Base-by-base conservation (phyloP, 768 basidiomycete genomes). In the Lactarius psammicola region DNA sequence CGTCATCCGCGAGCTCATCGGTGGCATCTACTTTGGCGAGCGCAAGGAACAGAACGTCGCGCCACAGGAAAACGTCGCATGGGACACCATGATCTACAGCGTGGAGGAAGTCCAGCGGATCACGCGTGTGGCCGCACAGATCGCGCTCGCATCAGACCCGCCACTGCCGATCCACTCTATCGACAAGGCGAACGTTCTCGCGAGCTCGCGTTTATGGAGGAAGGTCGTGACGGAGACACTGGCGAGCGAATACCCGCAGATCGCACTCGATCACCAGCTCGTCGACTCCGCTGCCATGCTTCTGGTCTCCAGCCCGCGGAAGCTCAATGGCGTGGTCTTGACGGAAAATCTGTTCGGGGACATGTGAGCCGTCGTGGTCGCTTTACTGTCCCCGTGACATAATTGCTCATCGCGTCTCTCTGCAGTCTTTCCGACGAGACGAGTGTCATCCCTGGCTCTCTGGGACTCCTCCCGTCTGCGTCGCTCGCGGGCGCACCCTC, bases 101-200 rank as follows among this genome's bases (percentile, higher is more conserved):
- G 87, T 95, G 54, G 74, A 84, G 17, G 97, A 99, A 76, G 90
- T 99, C 51, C 83, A 95, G 77, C 86, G 97, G 54, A 98, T 99
- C 71, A 95, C 96, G 2, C 87, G 94, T 20, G 95, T 98, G 51
- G 97, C 96, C 13, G 95, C 92, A 42, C 90, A 93, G 76, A 91
- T 98, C 71, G 95, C 97, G 23, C 77, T 94, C 59, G 80, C 88
- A 28, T 78, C 86, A 5, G 82, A 90, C 73, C 97, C 97, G 4
- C 94, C 95, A 23, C 82, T 96, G 56, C 82, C 86, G 26, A 88
- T 99, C 65, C 92, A 94, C 77, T 96, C 94, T 0, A 82, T 99
- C 76, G 97, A 99, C 82, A 99, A 99, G 79, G 97, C 97, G 61
- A 99, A 99, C 77, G 97, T 99, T 26, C 86, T 99, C 62, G 97